Evolutionary conservation across 371 early-diverging fungal species (phyloP).

Genomic region (Mortierella sp.): DNA sequence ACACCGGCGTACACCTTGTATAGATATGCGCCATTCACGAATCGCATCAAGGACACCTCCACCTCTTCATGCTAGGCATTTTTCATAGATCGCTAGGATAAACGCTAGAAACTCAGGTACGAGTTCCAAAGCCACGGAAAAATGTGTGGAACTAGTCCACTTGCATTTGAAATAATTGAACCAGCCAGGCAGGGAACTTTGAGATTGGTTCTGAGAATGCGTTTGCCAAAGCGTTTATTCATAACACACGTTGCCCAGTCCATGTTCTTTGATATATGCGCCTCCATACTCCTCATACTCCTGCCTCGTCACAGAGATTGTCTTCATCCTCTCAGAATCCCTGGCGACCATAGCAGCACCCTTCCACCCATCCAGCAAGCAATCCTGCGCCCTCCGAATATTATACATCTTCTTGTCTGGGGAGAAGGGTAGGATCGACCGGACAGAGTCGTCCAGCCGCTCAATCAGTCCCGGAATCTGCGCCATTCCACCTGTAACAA

Average conservation of each 20-base stretch:
- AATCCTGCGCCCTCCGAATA: conserved; percentile 76
- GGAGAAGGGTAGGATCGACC: conserved; percentile 71
- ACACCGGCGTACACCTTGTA: too few relatives aligned
- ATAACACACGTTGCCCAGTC: conserved; percentile 67
- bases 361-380: conserved; percentile 85
- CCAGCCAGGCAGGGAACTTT: too few relatives aligned
- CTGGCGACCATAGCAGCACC: conserved; percentile 82
- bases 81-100: too few relatives aligned
- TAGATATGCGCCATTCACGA: too few relatives aligned
- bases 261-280: conserved; percentile 87
- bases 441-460: conserved; percentile 71
- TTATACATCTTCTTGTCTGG: conserved; percentile 57
- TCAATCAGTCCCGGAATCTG: conserved; percentile 71
- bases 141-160: too few relatives aligned
- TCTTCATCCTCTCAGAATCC: conserved; percentile 44
- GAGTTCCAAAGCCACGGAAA: too few relatives aligned
- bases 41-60: too few relatives aligned
- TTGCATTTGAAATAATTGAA: too few relatives aligned
- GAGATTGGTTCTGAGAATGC: too few relatives aligned
- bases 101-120: too few relatives aligned
- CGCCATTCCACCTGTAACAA: conserved; percentile 85
- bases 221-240: too few relatives aligned
- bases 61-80: too few relatives aligned
- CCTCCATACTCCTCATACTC: conserved; percentile 88
- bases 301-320: conserved; percentile 66